Evolutionary conservation across 371 early-diverging fungal species (phyloP), one percentile per base, ranked within the genome.

Genomic region (Lichtheimia ramosa): DNA sequence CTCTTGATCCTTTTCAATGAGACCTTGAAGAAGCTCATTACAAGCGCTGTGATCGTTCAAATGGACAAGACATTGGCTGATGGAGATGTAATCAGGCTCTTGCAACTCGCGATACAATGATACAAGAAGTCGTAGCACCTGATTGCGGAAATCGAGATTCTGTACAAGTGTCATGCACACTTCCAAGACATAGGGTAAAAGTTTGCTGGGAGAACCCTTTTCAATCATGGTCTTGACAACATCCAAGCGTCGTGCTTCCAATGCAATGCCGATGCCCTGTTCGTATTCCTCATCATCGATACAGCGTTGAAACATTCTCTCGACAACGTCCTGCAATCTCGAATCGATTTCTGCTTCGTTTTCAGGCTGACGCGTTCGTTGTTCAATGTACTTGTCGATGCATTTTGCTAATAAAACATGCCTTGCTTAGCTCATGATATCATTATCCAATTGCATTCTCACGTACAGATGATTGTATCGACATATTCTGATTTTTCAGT

Each of bases 251-350:
- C 87, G 85, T 10, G 95, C 74, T 77, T 98, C 98, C 23, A 98
- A 77, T 1, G 97, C 94, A 71, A 98, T 93, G 39, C 98, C 98
- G 61, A 98, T 89, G 15, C 92, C 93, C 79, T 96, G 95, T 62
- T 88, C 90, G 66, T 85, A 96, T 66, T 98, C 95, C 16, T 85
- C 75, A 58, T 91, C 90, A 27, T 85, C 86, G 59, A 89, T 89
- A 79, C 97, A 97, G 18, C 96, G 87, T 54, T 86, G 80, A 69
- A 98, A 92, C 95, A 98, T 95, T 56, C 92, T 82, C 65, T 96
- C 93, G 1, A 98, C 96, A 43, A 98, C 85, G 39, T 85, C 85
- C 75, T 92, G 87, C 54, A 97, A 83, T 58, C 91, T 77, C 15
- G 83, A 75, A 61, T 96, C 96, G 48, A 96, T 83, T 5, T 65